phyloP scores from a whole-genome alignment of 306 rosid species.

The Rosa chinensis region DNA sequence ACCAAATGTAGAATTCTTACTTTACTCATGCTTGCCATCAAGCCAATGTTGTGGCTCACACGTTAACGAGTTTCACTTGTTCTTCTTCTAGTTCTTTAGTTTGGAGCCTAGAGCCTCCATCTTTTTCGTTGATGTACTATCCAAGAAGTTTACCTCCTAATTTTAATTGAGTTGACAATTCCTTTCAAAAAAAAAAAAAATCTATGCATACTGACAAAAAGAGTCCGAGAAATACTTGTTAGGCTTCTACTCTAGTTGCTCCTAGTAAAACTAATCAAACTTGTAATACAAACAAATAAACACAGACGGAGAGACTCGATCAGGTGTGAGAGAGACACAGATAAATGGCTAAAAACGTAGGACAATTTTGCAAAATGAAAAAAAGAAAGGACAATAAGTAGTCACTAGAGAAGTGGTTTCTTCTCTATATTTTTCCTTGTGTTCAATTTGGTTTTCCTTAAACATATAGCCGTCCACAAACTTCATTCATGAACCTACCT shows the following conservation, averaged over 20 bases:
- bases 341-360: background rate
- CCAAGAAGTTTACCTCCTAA: too few species aligned
- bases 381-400: background rate
- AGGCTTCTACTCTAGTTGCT: background rate
- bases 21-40: too few species aligned
- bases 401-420: background rate
- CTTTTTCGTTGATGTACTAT: too few species aligned
- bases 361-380: conserved; percentile 10
- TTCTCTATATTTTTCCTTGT: background rate
- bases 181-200: too few species aligned
- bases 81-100: too few species aligned
- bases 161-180: too few species aligned
- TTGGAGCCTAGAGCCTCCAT: too few species aligned
- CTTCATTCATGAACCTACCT: background rate
- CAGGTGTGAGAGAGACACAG: background rate
- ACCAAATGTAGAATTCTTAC: too few species aligned
- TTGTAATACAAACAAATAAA: background rate
- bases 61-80: too few species aligned
- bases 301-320: background rate
- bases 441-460: background rate
- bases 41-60: too few species aligned
- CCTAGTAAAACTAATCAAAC: background rate
- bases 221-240: background rate
- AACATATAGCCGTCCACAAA: background rate
- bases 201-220: background rate